Base-by-base conservation (phyloP, 768 basidiomycete genomes). In the Hypholoma fasciculare region DNA sequence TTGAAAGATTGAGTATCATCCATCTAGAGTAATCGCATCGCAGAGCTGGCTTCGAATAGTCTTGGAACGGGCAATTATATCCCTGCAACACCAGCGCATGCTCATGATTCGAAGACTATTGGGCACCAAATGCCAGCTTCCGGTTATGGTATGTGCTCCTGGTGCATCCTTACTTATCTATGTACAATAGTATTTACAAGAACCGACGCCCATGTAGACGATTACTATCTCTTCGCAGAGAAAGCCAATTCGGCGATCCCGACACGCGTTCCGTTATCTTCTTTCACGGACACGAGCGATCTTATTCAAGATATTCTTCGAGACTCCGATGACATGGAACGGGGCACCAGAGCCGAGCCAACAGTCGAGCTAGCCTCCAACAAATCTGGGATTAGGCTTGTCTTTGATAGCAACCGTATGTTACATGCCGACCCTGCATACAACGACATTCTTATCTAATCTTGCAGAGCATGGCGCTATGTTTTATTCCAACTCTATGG, bases 391-490 rank as follows among this genome's bases (percentile, higher is more conserved):
- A 72, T 90, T 46, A 78, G 72, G 36, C 70, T 90, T 34, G 67
- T 78, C 27, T 90, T 91, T 67, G 80, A 84, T 60, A 82, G 85
- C 8, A 91, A 92, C 69, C 89, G 89, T 90, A 61, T 59, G 88
- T 78, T 27, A 16, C 37, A 36, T 27, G 38, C 19, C 30, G 7
- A 44, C 14, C 23, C 13, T 42, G 34, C 54, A 51, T 20, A 4
- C 47, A 37, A 8, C 53, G 26, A 37, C 42, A 59, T 12, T 20
- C 19, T 14, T 26, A 46, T 20, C 16, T 54, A n/a, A n/a, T 17
- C 37, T 46, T 50, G 14, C 59, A 91, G 90, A 92, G 70, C 82
- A 79, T 8, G 89, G 89, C 12, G 79, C 89, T 38, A 90, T 90
- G 81, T 86, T 90, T 63, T 91, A 91, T 67, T 80, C 87, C 2